Conservation (phyloP, 768 basidiomycete species). For the Amylocystis lapponica region DNA sequence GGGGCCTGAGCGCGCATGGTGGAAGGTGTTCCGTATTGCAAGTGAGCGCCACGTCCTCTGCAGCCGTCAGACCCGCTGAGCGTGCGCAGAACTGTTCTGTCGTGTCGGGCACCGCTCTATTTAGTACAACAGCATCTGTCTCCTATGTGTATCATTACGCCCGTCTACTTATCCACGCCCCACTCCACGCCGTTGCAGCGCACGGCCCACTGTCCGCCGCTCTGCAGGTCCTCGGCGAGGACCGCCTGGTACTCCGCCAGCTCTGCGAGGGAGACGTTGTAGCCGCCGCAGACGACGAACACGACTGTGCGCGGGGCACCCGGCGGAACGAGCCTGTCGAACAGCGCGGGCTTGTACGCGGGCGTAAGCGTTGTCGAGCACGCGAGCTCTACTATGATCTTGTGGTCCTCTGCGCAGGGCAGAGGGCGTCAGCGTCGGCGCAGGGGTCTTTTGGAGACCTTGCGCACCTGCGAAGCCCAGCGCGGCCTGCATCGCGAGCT, state of each 20-base stretch:
- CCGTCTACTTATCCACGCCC: background rate
- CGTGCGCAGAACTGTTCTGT: too few species aligned
- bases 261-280: slow-evolving; percentile 57
- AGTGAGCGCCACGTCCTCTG: too few species aligned
- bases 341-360: slow-evolving; percentile 53
- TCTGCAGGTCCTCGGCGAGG: slow-evolving; percentile 29
- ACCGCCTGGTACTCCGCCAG: slow-evolving; percentile 41
- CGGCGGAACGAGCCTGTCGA: slow-evolving; percentile 44
- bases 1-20: background rate
- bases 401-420: slow-evolving; percentile 64
- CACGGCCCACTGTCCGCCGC: slow-evolving; percentile 17
- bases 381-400: slow-evolving; percentile 67
- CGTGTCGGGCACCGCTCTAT: too few species aligned
- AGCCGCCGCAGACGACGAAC: slow-evolving; percentile 68
- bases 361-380: slow-evolving; percentile 66
- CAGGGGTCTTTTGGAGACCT: background rate
- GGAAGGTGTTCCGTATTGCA: background rate
- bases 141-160: too few species aligned
- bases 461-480: slow-evolving; percentile 52
- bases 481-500: slow-evolving; percentile 59
- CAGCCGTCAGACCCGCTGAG: too few species aligned
- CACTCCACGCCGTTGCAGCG: slow-evolving; percentile 11
- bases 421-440: too few species aligned
- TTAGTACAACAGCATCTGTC: too few species aligned
- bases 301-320: slow-evolving; percentile 38